Conservation (phyloP, 2,329 filamentous ascomycete species). For the Penicillium fuscoglaucum region DNA sequence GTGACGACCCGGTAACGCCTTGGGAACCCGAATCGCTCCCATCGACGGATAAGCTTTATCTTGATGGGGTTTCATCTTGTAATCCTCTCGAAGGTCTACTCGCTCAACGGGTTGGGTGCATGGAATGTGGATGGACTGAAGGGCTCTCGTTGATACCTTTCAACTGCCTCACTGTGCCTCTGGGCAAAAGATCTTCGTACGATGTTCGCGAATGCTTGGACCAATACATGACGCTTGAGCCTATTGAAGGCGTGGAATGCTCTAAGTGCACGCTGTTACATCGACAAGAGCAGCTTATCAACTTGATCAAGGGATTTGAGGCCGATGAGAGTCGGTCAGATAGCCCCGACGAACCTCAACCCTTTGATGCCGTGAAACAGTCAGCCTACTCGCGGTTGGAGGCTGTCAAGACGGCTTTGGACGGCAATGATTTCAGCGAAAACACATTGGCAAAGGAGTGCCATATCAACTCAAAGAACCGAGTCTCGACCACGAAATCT, state of each 20-base stretch:
- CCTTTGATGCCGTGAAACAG: conserved; percentile 41
- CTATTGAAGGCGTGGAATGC: conserved; percentile 87
- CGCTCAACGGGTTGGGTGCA: conserved; percentile 86
- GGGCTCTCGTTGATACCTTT: conserved; percentile 89
- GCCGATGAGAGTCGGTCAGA: conserved; percentile 36
- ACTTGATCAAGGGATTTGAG: conserved; percentile 43
- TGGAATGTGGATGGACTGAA: conserved; percentile 80
- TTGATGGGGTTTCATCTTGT: conserved; percentile 41
- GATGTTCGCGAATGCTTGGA: conserved; percentile 77
- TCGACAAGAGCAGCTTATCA: conserved; percentile 55
- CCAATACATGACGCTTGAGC: conserved; percentile 79
- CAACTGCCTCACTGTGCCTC: conserved; percentile 84
- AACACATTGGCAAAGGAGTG: conserved; percentile 63
- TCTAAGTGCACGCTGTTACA: conserved; percentile 79
- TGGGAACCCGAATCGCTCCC: conserved; percentile 17
- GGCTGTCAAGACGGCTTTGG: conserved; percentile 68
- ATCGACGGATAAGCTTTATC: conserved; percentile 6
- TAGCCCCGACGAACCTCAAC: conserved; percentile 25
- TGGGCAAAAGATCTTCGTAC: conserved; percentile 66
- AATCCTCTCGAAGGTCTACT: conserved; percentile 87
- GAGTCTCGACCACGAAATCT: conserved; percentile 78
- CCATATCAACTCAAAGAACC: conserved; percentile 65
- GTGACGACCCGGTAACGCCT: conserved; percentile 7
- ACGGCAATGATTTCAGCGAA: conserved; percentile 77
- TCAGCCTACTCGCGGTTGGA: conserved; percentile 58